These are phyloP conservation scores for Xylariales sp. DNA, from an alignment of 2,329 filamentous ascomycete genomes.

Conservation along the genomic window DNA sequence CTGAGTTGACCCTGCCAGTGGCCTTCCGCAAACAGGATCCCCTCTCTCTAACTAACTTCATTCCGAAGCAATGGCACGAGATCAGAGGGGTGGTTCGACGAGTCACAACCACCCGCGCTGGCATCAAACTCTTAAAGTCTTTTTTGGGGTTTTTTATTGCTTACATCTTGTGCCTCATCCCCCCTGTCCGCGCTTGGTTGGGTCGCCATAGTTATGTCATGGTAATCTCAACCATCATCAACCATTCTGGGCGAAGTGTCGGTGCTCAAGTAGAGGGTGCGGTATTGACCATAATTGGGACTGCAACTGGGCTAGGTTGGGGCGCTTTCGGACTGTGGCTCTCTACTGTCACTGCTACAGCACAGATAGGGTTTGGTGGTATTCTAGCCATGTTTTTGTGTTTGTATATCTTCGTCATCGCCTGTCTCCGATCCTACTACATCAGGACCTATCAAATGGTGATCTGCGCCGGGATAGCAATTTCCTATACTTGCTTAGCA, in stretches of 20 bases:
- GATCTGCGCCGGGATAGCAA: slow-evolving; percentile 50
- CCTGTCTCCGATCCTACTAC: slow-evolving; percentile 50
- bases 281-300: slow-evolving; percentile 48
- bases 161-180: slow-evolving; percentile 51
- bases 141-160: slow-evolving; percentile 54
- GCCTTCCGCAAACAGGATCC: slow-evolving; percentile 42
- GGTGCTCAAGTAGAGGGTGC: slow-evolving; percentile 55
- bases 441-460: slow-evolving; percentile 52
- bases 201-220: slow-evolving; percentile 53
- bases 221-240: slow-evolving; percentile 52
- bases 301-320: slow-evolving; percentile 50
- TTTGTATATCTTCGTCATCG: slow-evolving; percentile 46
- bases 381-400: slow-evolving; percentile 52
- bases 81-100: slow-evolving; percentile 32
- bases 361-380: slow-evolving; percentile 45
- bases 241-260: slow-evolving; percentile 51
- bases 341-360: slow-evolving; percentile 43
- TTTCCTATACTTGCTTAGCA: slow-evolving; percentile 48
- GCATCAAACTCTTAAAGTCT: slow-evolving; percentile 47
- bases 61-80: slow-evolving; percentile 43
- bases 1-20: slow-evolving; percentile 39
- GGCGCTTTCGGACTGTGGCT: slow-evolving; percentile 49
- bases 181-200: slow-evolving; percentile 41
- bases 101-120: slow-evolving; percentile 43
- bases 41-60: slow-evolving; percentile 39